Evolutionary conservation across 306 rosid genomes (phyloP).

Genomic region (Prosopis cineraria): DNA sequence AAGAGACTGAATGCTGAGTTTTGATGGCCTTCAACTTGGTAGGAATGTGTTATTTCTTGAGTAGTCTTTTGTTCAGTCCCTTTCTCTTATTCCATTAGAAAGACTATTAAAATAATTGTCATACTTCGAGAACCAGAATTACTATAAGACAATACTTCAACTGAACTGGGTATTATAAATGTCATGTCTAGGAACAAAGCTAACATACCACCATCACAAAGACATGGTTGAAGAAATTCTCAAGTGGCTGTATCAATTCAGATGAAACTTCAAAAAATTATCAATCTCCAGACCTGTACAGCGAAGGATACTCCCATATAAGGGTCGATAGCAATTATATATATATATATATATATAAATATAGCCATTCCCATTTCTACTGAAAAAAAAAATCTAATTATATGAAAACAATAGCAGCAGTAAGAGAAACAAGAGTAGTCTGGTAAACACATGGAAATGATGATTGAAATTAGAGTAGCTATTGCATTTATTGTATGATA

Average conservation of each 20-base stretch:
- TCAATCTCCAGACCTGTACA: conserved; percentile 66
- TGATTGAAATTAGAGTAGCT: too few relatives aligned
- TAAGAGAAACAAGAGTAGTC: background rate
- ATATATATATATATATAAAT: too few relatives aligned
- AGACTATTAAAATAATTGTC: background rate
- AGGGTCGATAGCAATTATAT: background rate
- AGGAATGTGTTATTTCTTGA: background rate
- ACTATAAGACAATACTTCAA: conserved; percentile 11
- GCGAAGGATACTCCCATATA: conserved; percentile 27
- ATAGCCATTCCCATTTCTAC: background rate
- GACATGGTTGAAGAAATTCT: conserved; percentile 80
- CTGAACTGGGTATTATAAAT: background rate
- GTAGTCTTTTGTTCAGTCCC: background rate
- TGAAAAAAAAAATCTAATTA: background rate
- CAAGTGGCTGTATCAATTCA: conserved; percentile 82
- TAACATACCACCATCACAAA: conserved; percentile 96
- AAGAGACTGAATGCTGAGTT: background rate
- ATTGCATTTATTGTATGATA: too few relatives aligned
- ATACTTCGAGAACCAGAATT: background rate
- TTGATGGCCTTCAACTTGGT: conserved; percentile 2
- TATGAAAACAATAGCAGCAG: background rate
- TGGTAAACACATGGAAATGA: background rate
- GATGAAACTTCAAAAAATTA: conserved; percentile 71
- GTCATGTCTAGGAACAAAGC: conserved; percentile 1
- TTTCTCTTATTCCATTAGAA: background rate